Evolutionary conservation across 78 protist genomes (phyloP), one percentile per base, ranked within the genome.

Genomic region (Emiliania huxleyi): DNA sequence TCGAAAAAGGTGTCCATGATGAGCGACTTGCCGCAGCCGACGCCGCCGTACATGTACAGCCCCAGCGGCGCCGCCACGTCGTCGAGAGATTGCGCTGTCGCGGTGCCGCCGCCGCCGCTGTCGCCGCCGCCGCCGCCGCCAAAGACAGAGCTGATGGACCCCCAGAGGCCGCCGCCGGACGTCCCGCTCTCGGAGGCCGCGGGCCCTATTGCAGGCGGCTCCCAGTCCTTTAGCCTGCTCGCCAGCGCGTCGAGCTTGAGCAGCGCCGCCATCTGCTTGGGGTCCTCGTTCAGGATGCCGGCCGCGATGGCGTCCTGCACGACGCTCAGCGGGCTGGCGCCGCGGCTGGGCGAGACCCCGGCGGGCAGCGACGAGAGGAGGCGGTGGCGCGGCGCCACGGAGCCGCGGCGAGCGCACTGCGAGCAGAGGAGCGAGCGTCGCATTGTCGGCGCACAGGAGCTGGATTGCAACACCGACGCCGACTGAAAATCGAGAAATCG

Each of bases 1-100:
- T 94, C 96, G 81, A 81, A 98, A 91, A 98, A 96, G 44, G 96
- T 52, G 79, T 98, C 99, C 99, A 97, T 98, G 25, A 96, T 0
- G 44, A 29, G 43, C 2, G 42, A 94, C 93, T 98, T 98, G 45
- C 99, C 99, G 44, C 96, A 94, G 0, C 99, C 99, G 1, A 98
- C 99, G 48, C 96, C 97, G 37, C 98, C 98, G 91, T 90, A 94
- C 48, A 96, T 62, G 93, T 98, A 96, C 37, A 96, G 85, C 4
- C 98, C 98, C 29, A 29, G 46, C 3, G 49, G 49, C 25, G 48
- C 49, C 49, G 33, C 18, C 40, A 35, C 83, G 43, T 2, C 44
- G 6, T 35, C 42, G 75, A 26, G 37, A 19, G 33, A 26, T 19
- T 4, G 23, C 12, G 12, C 33, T 4, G 12, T 18, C 38, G 12